Percentiles rank a stretch among this genome's conserved stretches.
phyloP scores from a whole-genome alignment of 1,284 basidiomycete genomes.

The Pseudozyma pruni region DNA sequence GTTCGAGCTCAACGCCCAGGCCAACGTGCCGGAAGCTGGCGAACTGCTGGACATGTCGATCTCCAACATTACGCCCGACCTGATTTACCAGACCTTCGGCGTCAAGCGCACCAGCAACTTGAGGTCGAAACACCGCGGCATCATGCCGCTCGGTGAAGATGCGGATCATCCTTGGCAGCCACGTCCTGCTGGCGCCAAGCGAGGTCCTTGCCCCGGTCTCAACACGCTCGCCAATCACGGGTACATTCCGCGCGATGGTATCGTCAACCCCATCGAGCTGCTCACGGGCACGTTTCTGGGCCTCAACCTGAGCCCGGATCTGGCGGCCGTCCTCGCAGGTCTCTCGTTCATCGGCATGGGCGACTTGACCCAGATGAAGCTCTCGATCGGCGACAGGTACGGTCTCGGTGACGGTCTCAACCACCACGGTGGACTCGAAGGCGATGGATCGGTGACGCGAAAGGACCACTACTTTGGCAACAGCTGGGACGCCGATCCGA shows the following conservation, averaged over 20 bases:
- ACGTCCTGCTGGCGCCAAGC: slow-evolving; percentile 14
- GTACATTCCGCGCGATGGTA: slow-evolving; percentile 53
- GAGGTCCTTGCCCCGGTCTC: slow-evolving; percentile 67
- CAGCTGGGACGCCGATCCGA: slow-evolving; percentile 28
- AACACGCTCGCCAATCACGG: slow-evolving; percentile 67
- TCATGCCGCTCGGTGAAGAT: slow-evolving; percentile 17
- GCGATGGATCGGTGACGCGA: slow-evolving; percentile 40
- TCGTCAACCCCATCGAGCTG: slow-evolving; percentile 59
- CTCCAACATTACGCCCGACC: slow-evolving; percentile 17
- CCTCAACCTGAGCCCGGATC: slow-evolving; percentile 62
- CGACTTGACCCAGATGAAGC: slow-evolving; percentile 54
- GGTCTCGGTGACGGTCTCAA: slow-evolving; percentile 25
- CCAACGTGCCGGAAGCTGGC: not conserved
- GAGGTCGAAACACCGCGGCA: no score
- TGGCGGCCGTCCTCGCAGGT: slow-evolving; percentile 56
- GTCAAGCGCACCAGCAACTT: not conserved
- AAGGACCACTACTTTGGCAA: slow-evolving; percentile 42
- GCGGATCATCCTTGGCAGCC: slow-evolving; percentile 23
- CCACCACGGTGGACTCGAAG: slow-evolving; percentile 35
- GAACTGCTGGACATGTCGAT: slow-evolving; percentile 11
- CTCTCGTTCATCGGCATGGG: slow-evolving; percentile 57
- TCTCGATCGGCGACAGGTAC: slow-evolving; percentile 38
- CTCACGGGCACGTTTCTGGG: slow-evolving; percentile 33
- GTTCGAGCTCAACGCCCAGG: slow-evolving; percentile 2
- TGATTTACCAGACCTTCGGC: slow-evolving; percentile 20